Conservation (phyloP, 192 early-diverging fungal species). For the Phycomyces nitens region DNA sequence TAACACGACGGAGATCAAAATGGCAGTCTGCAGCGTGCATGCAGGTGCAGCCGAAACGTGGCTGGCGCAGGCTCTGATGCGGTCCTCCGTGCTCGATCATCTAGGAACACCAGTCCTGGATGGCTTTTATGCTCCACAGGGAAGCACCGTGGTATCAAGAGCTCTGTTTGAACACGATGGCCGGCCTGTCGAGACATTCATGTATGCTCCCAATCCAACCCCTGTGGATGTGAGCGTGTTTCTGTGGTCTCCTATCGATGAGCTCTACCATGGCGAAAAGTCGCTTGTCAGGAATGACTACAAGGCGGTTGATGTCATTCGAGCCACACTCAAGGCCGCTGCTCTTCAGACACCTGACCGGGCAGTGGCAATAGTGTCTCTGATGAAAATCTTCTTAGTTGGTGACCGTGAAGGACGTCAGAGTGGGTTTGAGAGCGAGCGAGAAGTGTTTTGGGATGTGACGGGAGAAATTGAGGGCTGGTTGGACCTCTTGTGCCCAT, state of each 20-base stretch:
- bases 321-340: not conserved
- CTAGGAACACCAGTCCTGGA: not conserved
- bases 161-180: constrained; percentile 24
- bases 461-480: constrained; percentile 8
- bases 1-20: constrained; percentile 1
- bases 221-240: constrained; percentile 11
- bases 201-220: constrained; percentile 5
- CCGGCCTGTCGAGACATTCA: constrained; percentile 8
- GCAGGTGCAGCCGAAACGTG: constrained; percentile 11
- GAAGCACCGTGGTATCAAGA: constrained; percentile 5
- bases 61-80: constrained; percentile 12
- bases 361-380: constrained; percentile 10
- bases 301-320: not conserved
- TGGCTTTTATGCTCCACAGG: constrained; percentile 15
- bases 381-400: constrained; percentile 37
- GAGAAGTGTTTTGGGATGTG: constrained; percentile 33
- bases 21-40: constrained; percentile 1
- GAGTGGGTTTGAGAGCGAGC: constrained; percentile 12
- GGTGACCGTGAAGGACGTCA: constrained; percentile 31
- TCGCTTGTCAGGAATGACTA: constrained; percentile 13
- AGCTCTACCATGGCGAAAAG: constrained; percentile 33
- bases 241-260: constrained; percentile 34
- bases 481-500: constrained; percentile 11
- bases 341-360: not conserved
- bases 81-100: constrained; percentile 6